Conservation (phyloP, 345 rosid genomes). For the Euphorbia tirucalli region DNA sequence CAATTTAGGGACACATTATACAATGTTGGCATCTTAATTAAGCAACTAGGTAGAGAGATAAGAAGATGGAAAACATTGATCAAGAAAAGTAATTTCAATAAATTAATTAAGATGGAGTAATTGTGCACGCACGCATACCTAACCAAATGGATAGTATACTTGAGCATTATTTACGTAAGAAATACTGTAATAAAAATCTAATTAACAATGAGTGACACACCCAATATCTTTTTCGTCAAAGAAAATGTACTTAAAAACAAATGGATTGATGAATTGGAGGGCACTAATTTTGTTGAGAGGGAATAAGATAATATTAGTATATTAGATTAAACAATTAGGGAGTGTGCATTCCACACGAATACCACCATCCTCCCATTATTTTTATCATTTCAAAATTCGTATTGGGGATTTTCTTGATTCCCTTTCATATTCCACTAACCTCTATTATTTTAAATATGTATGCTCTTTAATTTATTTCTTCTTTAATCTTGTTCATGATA, state of each 20-base stretch:
- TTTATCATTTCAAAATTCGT: not conserved
- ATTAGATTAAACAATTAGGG: conserved; percentile 1
- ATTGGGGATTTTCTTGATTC: not conserved
- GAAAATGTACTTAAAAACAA: too few species aligned
- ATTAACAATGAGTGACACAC: not conserved
- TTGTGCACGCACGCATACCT: not conserved
- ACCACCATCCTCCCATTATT: conserved; percentile 21
- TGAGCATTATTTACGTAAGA: too few species aligned
- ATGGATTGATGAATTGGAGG: conserved; percentile 18
- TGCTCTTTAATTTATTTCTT: not conserved
- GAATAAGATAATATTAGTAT: not conserved
- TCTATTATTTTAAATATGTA: too few species aligned
- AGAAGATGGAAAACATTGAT: too few species aligned
- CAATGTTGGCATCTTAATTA: too few species aligned
- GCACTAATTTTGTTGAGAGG: too few species aligned
- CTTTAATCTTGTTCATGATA: not conserved
- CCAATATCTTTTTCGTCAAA: not conserved
- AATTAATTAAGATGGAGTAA: too few species aligned
- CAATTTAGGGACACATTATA: too few species aligned
- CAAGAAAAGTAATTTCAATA: too few species aligned
- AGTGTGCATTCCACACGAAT: conserved; percentile 29
- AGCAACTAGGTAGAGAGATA: too few species aligned
- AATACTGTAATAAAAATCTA: not conserved
- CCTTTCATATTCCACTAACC: conserved; percentile 14
- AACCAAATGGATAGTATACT: too few species aligned